Percentiles rank a stretch among this genome's conserved stretches.
Evolutionary conservation across 2,329 filamentous ascomycete genomes (phyloP).

Genomic region (Ophiostoma montium): DNA sequence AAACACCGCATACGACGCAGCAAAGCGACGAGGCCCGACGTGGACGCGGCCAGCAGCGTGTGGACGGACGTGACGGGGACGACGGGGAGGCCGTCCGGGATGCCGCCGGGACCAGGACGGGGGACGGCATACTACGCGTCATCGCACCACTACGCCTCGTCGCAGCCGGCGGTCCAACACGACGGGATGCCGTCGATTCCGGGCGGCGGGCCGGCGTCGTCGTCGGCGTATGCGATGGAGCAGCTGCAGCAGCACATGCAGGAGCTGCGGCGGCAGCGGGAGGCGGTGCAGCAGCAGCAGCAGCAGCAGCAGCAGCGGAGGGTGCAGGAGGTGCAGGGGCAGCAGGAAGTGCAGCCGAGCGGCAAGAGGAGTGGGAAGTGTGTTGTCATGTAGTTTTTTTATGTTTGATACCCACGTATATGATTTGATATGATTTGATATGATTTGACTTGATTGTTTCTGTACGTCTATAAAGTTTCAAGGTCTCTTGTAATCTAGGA

Average conservation of each 20-base stretch:
- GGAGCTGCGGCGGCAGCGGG: conserved; percentile 4
- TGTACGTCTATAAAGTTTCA: no score
- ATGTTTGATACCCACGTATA: background rate
- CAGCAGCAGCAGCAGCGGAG: background rate
- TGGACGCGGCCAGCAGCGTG: conserved; percentile 13
- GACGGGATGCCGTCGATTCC: conserved; percentile 8
- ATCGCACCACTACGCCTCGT: background rate
- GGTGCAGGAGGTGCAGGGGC: background rate
- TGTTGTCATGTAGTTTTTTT: conserved; percentile 10
- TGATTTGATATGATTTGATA: background rate
- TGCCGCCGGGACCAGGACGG: no score
- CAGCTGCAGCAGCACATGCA: conserved; percentile 11
- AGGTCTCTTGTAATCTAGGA: no score
- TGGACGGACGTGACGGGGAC: conserved; percentile 38
- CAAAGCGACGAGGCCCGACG: conserved; percentile 6
- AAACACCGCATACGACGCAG: background rate
- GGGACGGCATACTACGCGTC: background rate
- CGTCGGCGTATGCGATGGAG: conserved; percentile 13
- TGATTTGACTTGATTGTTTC: no score
- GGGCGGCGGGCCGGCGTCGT: conserved; percentile 6
- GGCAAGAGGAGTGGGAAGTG: conserved; percentile 7
- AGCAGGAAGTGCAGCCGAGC: conserved; percentile 9
- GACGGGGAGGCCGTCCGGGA: background rate
- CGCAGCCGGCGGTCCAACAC: conserved; percentile 1
- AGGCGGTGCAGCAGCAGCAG: conserved; percentile 1